Conservation (phyloP, 2,329 filamentous ascomycete species). For the Thelonectria discophora region DNA sequence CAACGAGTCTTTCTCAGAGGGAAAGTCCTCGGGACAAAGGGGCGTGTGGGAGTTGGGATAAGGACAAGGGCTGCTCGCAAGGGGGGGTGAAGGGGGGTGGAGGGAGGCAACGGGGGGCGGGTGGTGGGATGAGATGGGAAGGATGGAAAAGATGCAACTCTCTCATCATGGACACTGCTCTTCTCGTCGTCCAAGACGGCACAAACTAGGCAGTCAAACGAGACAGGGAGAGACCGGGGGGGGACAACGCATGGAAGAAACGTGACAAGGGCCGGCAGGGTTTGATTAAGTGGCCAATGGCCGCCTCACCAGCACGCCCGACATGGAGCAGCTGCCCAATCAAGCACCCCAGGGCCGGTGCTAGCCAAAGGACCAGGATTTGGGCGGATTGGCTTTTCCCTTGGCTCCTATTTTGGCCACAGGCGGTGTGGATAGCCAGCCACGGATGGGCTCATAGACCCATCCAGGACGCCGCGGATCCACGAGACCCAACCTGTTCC, state of each 20-base stretch:
- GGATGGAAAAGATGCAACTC: slow-evolving; percentile 9
- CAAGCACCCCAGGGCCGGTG: slow-evolving; percentile 56
- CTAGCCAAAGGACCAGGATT: slow-evolving; percentile 55
- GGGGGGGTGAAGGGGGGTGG: not conserved
- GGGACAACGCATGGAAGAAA: slow-evolving; percentile 61
- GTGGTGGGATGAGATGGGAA: slow-evolving; percentile 11
- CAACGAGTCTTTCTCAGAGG: slow-evolving; percentile 24
- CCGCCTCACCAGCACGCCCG: slow-evolving; percentile 48
- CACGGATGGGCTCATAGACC: slow-evolving; percentile 31
- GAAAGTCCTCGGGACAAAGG: slow-evolving; percentile 7
- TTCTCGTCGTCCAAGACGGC: slow-evolving; percentile 11
- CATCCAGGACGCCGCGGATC: slow-evolving; percentile 15
- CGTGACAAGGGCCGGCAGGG: slow-evolving; percentile 58
- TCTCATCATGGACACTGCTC: slow-evolving; percentile 3
- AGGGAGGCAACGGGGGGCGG: slow-evolving; percentile 6
- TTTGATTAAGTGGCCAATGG: slow-evolving; percentile 65
- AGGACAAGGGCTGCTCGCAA: not conserved
- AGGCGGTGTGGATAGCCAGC: slow-evolving; percentile 46
- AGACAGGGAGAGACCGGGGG: slow-evolving; percentile 42
- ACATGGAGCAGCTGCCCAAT: slow-evolving; percentile 60
- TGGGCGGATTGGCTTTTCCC: slow-evolving; percentile 47
- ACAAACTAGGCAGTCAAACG: slow-evolving; percentile 15
- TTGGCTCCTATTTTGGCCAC: slow-evolving; percentile 44
- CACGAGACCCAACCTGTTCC: slow-evolving; percentile 12
- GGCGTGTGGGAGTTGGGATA: not conserved